Conservation (phyloP, 768 basidiomycete species). For the Cantharellus anzutake region DNA sequence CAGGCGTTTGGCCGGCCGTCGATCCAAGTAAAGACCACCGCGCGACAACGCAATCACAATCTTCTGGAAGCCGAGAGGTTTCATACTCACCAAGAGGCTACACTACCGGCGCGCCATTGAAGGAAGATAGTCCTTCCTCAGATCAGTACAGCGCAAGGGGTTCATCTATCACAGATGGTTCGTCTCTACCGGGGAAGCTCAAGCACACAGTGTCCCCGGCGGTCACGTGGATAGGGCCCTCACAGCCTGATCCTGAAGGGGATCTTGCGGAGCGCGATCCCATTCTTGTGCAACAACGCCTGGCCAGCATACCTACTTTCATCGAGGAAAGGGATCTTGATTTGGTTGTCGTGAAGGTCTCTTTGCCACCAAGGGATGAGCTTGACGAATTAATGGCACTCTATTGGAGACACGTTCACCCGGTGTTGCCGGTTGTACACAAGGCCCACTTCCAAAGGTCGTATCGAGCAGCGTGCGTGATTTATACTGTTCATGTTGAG, state of each 20-base stretch:
- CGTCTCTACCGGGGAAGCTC: background rate
- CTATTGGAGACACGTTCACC: slow-evolving; percentile 71
- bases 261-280: no score
- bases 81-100: no score
- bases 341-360: background rate
- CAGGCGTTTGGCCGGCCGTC: slow-evolving; percentile 77
- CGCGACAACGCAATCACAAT: no score
- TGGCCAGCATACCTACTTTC: background rate
- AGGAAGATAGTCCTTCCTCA: background rate
- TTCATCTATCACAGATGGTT: background rate
- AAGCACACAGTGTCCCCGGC: no score
- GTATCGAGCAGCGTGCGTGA: background rate
- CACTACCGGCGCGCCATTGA: background rate
- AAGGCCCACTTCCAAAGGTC: slow-evolving; percentile 33
- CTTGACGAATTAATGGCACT: slow-evolving; percentile 56
- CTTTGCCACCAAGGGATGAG: slow-evolving; percentile 33
- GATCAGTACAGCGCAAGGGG: no score
- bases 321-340: background rate
- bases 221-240: background rate
- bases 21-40: background rate
- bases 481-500: background rate
- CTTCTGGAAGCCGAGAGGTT: no score
- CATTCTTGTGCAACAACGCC: no score
- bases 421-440: slow-evolving; percentile 57
- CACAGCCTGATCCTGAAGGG: background rate